Conservation (phyloP, 2,329 filamentous ascomycete genomes). For the Fusarium praegraminearum region DNA sequence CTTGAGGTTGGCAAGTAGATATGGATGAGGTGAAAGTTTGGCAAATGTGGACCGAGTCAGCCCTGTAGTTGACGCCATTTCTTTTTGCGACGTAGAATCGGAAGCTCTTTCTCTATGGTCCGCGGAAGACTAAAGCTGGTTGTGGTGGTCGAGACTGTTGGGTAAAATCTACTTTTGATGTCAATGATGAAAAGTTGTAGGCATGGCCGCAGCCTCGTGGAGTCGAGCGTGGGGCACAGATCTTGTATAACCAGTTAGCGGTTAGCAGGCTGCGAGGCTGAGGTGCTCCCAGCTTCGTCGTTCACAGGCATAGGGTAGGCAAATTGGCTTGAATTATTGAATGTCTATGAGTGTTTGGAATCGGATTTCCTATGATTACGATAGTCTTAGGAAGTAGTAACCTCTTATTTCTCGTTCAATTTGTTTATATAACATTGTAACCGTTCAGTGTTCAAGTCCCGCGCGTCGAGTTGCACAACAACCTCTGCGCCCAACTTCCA, state of each 20-base stretch:
- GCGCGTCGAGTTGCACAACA: neutral
- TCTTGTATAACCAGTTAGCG: slow-evolving; percentile 25
- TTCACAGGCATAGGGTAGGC: slow-evolving; percentile 14
- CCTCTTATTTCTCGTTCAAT: neutral
- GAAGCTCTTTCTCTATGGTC: neutral
- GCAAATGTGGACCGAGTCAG: slow-evolving; percentile 79
- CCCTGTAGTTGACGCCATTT: slow-evolving; percentile 53
- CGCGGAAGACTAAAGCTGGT: neutral
- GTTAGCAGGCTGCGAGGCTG: slow-evolving; percentile 36
- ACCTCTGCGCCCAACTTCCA: neutral
- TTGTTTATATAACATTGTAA: neutral
- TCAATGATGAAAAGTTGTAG: slow-evolving; percentile 46
- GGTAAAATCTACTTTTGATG: neutral
- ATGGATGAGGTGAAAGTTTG: slow-evolving; percentile 88
- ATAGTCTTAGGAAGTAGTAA: neutral
- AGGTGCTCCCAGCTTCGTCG: neutral
- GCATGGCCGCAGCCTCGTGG: slow-evolving; percentile 45
- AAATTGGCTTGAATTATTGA: neutral
- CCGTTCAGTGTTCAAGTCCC: too few relatives aligned
- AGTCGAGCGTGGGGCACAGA: slow-evolving; percentile 6
- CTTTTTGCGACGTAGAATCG: neutral
- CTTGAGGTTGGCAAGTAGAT: slow-evolving; percentile 88
- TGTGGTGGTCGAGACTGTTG: neutral
- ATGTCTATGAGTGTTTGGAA: neutral
- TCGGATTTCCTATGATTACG: too few relatives aligned